Conservation (phyloP, 495 filamentous ascomycete species). For the Tuber microsphaerosporum region DNA sequence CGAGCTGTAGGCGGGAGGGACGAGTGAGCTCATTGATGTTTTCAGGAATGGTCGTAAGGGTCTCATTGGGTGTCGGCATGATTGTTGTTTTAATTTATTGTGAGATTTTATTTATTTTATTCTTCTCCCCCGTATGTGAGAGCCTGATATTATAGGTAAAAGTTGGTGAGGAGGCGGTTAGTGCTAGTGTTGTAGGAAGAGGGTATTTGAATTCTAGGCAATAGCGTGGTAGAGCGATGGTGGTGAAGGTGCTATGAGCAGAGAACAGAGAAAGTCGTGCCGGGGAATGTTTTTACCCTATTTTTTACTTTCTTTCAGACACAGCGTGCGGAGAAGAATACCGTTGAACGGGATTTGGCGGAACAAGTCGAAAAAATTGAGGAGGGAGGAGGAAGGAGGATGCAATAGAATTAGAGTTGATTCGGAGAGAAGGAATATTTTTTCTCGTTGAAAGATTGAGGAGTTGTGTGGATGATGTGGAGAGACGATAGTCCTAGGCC, state of each 20-base stretch:
- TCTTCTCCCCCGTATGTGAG: not conserved
- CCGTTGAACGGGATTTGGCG: not conserved
- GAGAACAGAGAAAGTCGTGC: not conserved
- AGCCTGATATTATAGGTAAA: constrained; percentile 17
- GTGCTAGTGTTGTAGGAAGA: constrained; percentile 8
- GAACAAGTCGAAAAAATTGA: not conserved
- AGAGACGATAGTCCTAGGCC: constrained; percentile 20
- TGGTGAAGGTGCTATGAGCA: constrained; percentile 6
- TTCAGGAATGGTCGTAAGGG: constrained; percentile 19
- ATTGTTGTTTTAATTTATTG: constrained; percentile 16
- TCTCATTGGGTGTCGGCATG: constrained; percentile 39
- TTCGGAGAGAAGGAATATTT: constrained; percentile 17
- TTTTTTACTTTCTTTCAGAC: not conserved
- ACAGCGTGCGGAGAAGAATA: not conserved
- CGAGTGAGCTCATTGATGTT: constrained; percentile 24
- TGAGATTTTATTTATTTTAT: constrained; percentile 8
- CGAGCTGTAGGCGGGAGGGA: constrained; percentile 34
- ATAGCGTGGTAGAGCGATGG: constrained; percentile 20
- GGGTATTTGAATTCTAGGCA: constrained; percentile 11
- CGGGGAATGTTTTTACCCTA: not conserved
- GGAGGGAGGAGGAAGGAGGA: constrained; percentile 5
- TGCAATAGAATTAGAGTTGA: constrained; percentile 4
- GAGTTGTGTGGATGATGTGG: constrained; percentile 31
- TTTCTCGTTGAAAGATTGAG: constrained; percentile 19
- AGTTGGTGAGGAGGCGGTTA: constrained; percentile 1